These are phyloP conservation scores for Hanseniaspora occidentalis DNA, from an alignment of 805 yeast species.

Conservation along the genomic window DNA sequence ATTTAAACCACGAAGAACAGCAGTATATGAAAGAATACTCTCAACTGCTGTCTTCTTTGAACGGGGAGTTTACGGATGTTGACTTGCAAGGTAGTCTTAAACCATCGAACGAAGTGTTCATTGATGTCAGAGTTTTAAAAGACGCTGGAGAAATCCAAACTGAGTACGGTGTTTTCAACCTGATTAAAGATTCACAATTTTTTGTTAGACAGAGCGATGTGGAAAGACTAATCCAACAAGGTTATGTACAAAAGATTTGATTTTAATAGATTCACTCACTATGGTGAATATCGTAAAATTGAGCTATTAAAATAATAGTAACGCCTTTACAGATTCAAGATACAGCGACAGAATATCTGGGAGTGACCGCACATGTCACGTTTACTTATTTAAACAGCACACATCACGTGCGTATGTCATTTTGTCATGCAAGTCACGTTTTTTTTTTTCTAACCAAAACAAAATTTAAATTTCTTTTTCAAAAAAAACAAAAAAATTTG, in stretches of 20 bases:
- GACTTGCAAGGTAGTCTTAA: conserved; percentile 81
- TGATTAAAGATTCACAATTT: conserved; percentile 88
- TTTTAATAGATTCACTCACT: too few species aligned
- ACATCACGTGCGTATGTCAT: too few species aligned
- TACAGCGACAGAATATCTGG: too few species aligned
- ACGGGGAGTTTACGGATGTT: conserved; percentile 63
- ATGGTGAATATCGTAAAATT: too few species aligned
- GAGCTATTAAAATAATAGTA: too few species aligned
- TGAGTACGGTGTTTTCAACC: conserved; percentile 88
- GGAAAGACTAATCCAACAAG: conserved; percentile 87
- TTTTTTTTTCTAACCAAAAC: too few species aligned
- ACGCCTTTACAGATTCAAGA: too few species aligned
- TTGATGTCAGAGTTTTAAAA: conserved; percentile 84
- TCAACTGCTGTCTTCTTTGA: conserved; percentile 60
- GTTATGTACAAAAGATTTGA: conserved; percentile 63
- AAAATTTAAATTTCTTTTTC: too few species aligned
- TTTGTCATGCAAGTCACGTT: too few species aligned
- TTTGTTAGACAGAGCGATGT: conserved; percentile 92
- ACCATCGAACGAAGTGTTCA: conserved; percentile 86
- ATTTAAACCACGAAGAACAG: conserved; percentile 65
- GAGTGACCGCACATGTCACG: too few species aligned
- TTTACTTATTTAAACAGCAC: too few species aligned
- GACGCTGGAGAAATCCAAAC: conserved; percentile 97
- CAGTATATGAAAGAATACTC: conserved; percentile 63
- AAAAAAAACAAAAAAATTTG: too few species aligned